Evolutionary conservation across 192 early-diverging fungal genomes (phyloP).

Genomic region (Linnemannia schmuckeri): DNA sequence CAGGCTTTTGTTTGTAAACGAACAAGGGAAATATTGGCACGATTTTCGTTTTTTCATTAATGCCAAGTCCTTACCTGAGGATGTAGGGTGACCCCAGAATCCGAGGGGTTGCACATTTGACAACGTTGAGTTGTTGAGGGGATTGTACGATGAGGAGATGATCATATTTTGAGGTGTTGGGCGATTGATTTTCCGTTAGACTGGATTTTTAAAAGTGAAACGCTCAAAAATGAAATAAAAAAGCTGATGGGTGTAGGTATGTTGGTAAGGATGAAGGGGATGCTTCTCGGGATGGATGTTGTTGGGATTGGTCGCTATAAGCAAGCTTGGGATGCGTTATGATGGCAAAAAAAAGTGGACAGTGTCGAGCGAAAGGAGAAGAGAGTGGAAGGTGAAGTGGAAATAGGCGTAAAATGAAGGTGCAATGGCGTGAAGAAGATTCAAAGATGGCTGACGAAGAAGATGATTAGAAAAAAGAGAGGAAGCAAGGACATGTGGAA

Average conservation of each 20-base stretch:
- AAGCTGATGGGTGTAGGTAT: not conserved
- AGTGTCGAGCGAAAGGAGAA: not conserved
- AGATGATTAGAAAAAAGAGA: not conserved
- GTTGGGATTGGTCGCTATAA: too few relatives aligned
- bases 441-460: not conserved
- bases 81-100: conserved; percentile 43
- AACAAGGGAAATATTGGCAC: not conserved
- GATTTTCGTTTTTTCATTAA: not conserved
- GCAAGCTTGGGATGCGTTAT: too few relatives aligned
- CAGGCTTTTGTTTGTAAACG: not conserved
- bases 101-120: not conserved
- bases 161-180: conserved; percentile 16
- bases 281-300: too few relatives aligned
- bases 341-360: not conserved
- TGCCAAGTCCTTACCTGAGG: conserved; percentile 35
- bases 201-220: not conserved
- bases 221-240: not conserved
- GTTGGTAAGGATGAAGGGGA: not conserved
- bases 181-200: not conserved
- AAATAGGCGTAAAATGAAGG: not conserved
- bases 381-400: not conserved
- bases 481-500: not conserved
- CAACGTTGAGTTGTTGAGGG: conserved; percentile 18
- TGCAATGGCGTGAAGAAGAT: not conserved
- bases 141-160: conserved; percentile 19